Base-by-base conservation (phyloP, 106 monocot species). In the Dendrobium huoshanense region DNA sequence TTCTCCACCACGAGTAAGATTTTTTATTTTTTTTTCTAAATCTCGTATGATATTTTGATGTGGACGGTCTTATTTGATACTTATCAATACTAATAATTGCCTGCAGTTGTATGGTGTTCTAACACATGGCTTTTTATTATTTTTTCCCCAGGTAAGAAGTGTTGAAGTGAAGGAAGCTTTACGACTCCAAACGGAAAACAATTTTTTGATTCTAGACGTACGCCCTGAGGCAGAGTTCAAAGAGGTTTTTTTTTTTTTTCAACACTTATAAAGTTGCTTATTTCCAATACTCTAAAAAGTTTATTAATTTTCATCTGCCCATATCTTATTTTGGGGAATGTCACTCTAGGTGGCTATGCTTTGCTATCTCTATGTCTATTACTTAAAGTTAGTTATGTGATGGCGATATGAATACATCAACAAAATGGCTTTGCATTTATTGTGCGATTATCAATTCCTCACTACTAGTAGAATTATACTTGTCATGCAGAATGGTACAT, bases 121-220 rank as follows among this genome's bases (percentile, higher is more conserved):
- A 25, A 65, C 64, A 10, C 25, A 65, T 65, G 24, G 10, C 24
- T 64, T 65, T 16, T 51, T 65, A 25, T 65, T 65, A 65, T 25
- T 65, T 80, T 75, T 59, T 70, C 80, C 80, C 77, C 80, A 96
- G 96, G 96, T 96, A 37, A 82, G 91, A 29, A 94, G 93, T 79
- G 91, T 96, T 27, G 96, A 94, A 81, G 96, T 91, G 56, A 96
- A 93, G 78, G 93, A 96, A 90, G 93, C 96, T 70, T 87, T 91
- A 25, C 89, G 96, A n/a, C 96, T 96, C 75, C 96, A 96, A 70
- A 86, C 88, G 55, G 96, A 96, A 79, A 96, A 96, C 75, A 91
- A 88, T 54, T 96, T 96, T 87, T 93, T 93, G 41, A 93, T 96
- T 82, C 83, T 96, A 68, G 96, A 96, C 82, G 96, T 96, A 41